A percentile compares a stretch with the other conserved stretches of the same genome.
These are phyloP conservation scores for Fraxinus ornus DNA, from an alignment of 305 asterid genomes.

Conservation along the genomic window DNA sequence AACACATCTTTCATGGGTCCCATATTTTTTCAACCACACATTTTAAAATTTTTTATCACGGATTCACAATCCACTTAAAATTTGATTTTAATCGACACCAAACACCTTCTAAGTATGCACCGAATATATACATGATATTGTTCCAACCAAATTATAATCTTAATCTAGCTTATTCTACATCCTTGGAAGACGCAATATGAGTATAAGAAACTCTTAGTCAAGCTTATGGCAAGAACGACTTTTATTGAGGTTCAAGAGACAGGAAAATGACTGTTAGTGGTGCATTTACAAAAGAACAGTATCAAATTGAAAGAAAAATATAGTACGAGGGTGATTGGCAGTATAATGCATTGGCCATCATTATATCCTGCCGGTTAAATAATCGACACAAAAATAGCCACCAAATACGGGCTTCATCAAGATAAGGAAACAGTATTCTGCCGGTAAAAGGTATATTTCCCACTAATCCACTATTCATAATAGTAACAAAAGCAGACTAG, in stretches of 20 bases:
- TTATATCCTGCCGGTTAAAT: not conserved
- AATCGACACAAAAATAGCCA: too few species aligned
- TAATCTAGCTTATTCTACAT: not conserved
- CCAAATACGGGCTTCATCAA: not conserved
- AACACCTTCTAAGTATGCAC: not conserved
- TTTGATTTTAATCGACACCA: too few species aligned
- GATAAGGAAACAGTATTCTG: not conserved
- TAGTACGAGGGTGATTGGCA: not conserved
- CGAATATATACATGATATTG: not conserved
- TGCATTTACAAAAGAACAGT: not conserved
- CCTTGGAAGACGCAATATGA: not conserved
- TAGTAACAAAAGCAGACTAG: not conserved
- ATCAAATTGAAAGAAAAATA: not conserved
- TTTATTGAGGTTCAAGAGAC: not conserved
- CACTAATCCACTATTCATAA: not conserved
- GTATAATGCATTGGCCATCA: not conserved
- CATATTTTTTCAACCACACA: too few species aligned
- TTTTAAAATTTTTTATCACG: too few species aligned
- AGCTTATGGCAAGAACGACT: not conserved
- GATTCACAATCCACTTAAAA: too few species aligned
- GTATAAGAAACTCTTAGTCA: not conserved
- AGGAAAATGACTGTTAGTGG: not conserved
- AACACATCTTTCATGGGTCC: too few species aligned
- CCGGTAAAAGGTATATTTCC: not conserved
- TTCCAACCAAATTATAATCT: not conserved